Conservation (phyloP, 306 rosid species). For the Cyamopsis tetragonoloba region DNA sequence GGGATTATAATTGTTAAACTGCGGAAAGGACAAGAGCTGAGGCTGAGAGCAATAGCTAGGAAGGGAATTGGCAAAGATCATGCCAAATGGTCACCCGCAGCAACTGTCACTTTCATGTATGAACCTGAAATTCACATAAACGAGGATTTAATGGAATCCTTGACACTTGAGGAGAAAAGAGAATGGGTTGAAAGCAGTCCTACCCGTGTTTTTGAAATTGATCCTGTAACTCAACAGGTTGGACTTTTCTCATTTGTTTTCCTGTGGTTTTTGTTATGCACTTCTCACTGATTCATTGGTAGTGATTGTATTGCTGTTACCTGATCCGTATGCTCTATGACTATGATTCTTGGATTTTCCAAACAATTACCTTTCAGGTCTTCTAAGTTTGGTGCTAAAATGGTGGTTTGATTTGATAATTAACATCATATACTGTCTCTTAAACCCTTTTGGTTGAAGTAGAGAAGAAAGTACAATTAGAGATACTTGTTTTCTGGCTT, state of each 20-base stretch:
- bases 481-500: not conserved
- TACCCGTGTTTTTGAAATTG: conserved; percentile 78
- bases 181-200: conserved; percentile 93
- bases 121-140: conserved; percentile 84
- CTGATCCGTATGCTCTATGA: not conserved
- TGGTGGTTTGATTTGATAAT: conserved; percentile 1
- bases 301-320: not conserved
- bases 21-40: conserved; percentile 86
- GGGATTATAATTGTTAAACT: conserved; percentile 92
- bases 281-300: not conserved
- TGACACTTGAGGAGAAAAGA: conserved; percentile 72
- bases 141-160: conserved; percentile 84
- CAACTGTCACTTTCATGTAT: conserved; percentile 94
- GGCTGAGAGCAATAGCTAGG: conserved; percentile 93
- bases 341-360: no score
- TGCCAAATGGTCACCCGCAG: conserved; percentile 99
- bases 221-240: conserved; percentile 77
- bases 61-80: conserved; percentile 99
- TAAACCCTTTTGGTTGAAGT: not conserved
- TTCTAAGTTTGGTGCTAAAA: not conserved
- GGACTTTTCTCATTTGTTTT: conserved; percentile 5
- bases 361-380: not conserved
- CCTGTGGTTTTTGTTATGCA: not conserved
- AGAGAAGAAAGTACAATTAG: conserved; percentile 1
- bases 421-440: not conserved